Evolutionary conservation across 257 asterid species (phyloP), one percentile per base, ranked within the genome.

Genomic region (Solanum peruvianum): DNA sequence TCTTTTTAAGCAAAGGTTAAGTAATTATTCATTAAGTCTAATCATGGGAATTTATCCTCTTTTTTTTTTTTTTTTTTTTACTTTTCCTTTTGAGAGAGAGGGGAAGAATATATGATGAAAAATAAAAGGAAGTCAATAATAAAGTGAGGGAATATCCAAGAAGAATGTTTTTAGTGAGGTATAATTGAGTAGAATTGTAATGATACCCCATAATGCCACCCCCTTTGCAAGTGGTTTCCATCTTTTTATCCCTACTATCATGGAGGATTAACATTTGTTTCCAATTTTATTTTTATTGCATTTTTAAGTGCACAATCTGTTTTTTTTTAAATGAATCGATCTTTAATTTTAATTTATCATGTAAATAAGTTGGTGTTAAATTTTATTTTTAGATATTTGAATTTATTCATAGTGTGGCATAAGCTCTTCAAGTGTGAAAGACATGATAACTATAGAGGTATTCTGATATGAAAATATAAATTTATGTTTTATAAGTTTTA

Each of bases 21-120:
- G 21, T 66, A 27, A 84, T 84, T 66, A 84, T 33, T 84, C 87
- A 66, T 33, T 27, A 84, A 58, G 87, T 84, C 87, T 84, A 84
- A 84, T 84, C 87, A 66, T 66, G 62, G 44, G 78, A 42, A 70
- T 49, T 47, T 81, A 81, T 81, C 27, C 69, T 12, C 3, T 7
- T 7, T 41, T 3, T 45, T 56, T 78, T 14, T 25, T 75, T 75
- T n/a, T 3, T 78, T 14, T 25, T 75, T 75, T n/a, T 3, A 3
- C 75, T 37, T 72, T 72, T 35, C 29, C 23, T 42, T 44, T 25
- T 78, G 39, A 47, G 9, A 31, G 85, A 31, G 69, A 23, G 20
- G 31, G 70, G 14, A 18, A 20, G 70, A 49, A 81, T 81, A 81
- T 49, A 81, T 81, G 29, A 81, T 49, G 69, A 31, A 49, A 81